Percentiles rank a stretch among this genome's conserved stretches.
phyloP scores from a whole-genome alignment of 768 basidiomycete species.

The Suillus hirtellus region DNA sequence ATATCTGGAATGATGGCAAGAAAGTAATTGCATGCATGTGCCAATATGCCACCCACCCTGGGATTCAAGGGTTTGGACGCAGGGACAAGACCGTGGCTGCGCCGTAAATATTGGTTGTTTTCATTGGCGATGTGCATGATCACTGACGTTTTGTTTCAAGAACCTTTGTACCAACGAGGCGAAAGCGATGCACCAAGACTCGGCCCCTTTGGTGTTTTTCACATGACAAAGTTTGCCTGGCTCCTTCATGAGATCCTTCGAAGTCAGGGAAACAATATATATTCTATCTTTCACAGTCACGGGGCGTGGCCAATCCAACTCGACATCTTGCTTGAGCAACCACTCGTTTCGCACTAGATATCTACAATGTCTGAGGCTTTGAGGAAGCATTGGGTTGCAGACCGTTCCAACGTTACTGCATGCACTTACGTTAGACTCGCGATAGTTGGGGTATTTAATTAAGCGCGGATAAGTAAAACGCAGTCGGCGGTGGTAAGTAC shows the following conservation, averaged over 20 bases:
- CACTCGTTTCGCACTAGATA: not conserved
- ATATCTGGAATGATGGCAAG: not conserved
- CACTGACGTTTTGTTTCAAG: not conserved
- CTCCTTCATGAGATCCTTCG: not conserved
- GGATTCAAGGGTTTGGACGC: not conserved
- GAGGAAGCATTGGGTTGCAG: not conserved
- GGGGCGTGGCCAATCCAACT: not conserved
- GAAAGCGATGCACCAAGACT: not conserved
- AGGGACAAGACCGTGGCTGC: not conserved
- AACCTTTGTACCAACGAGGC: not conserved
- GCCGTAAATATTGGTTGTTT: not conserved
- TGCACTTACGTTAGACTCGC: not conserved
- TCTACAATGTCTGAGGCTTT: not conserved
- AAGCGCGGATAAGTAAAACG: not conserved
- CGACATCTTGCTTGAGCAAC: not conserved
- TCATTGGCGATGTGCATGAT: not conserved
- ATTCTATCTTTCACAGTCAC: not conserved
- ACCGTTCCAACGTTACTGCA: not conserved
- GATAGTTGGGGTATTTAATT: not conserved
- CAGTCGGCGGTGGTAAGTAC: not conserved
- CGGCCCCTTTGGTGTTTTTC: not conserved
- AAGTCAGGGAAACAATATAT: not conserved
- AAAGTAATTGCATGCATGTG: not conserved
- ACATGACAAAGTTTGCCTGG: not conserved
- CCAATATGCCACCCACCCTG: not conserved